Evolutionary conservation across 257 asterid species (phyloP), one percentile per base, ranked within the genome.

Genomic region (Solanum tarijense): DNA sequence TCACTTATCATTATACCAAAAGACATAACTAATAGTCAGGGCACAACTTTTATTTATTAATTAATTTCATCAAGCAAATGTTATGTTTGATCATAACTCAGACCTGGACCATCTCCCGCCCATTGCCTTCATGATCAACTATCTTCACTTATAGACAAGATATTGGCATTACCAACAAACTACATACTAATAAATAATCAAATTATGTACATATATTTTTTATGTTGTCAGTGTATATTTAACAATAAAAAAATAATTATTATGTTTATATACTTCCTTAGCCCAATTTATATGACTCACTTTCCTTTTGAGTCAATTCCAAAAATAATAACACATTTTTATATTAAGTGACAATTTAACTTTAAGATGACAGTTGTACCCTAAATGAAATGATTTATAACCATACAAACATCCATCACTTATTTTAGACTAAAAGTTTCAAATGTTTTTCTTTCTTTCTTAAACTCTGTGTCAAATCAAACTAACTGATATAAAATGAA

Each of bases 351-450:
- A 52, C 23, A 52, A 52, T 48, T 16, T 52, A 16, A 16, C 23
- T 52, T 16, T 52, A 52, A 16, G 6, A 52, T 52, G 23, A 27
- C 29, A 27, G 29, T 52, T 52, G 0, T 52, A 52, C 3, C 23
- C 62, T 52, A 0, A 52, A 6, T 16, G 62, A 16, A 52, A 16
- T 52, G 62, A 52, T 52, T 52, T 16, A 3, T 52, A 52, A 1
- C 0, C 23, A 52, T 0, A 52, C 9, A 52, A 2, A 52, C 0
- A 52, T 52, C 0, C 4, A 16, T 16, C 23, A 52, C 1, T 52
- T 52, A 52, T 16, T 52, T 46, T 52, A 18, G 3, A 16, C 8
- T 0, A 2, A 0, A 2, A 16, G 0, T 52, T 52, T 52, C 0
- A 6, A 52, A 48, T 0, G 3, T 48, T 0, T 48, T 16, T 16